These are phyloP conservation scores for Echium plantagineum DNA, from an alignment of 257 asterid species.

Conservation along the genomic window DNA sequence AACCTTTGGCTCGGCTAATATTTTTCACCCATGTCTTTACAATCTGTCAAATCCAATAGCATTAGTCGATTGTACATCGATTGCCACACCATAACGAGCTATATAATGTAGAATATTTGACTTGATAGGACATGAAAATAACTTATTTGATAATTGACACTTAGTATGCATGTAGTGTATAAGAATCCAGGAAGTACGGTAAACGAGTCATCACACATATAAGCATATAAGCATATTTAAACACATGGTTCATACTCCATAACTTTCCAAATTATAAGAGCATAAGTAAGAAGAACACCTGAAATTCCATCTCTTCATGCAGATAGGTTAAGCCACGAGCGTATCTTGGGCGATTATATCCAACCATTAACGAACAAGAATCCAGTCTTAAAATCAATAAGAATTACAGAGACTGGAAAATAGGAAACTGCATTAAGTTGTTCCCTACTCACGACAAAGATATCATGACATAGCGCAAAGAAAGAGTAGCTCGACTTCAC, in stretches of 20 bases:
- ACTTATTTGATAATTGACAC: too few species aligned
- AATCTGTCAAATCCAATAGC: too few species aligned
- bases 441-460: too few species aligned
- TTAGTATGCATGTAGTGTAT: too few species aligned
- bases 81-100: too few species aligned
- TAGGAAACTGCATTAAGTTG: background rate
- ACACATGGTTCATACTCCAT: background rate
- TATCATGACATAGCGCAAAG: background rate
- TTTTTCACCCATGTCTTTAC: too few species aligned
- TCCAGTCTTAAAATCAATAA: background rate
- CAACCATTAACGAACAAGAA: background rate
- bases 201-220: background rate
- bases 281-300: conserved; percentile 34
- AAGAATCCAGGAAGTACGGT: background rate
- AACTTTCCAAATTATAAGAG: background rate
- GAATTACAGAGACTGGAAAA: background rate
- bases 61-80: too few species aligned
- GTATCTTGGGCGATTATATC: conserved; percentile 63
- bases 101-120: too few species aligned
- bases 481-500: background rate
- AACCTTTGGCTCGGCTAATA: too few species aligned
- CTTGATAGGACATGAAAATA: too few species aligned
- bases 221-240: too few species aligned
- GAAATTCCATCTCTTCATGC: conserved; percentile 97
- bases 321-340: conserved; percentile 84